phyloP scores from a whole-genome alignment of 1,139 yeast species.

The Zygosaccharomyces sapae region DNA sequence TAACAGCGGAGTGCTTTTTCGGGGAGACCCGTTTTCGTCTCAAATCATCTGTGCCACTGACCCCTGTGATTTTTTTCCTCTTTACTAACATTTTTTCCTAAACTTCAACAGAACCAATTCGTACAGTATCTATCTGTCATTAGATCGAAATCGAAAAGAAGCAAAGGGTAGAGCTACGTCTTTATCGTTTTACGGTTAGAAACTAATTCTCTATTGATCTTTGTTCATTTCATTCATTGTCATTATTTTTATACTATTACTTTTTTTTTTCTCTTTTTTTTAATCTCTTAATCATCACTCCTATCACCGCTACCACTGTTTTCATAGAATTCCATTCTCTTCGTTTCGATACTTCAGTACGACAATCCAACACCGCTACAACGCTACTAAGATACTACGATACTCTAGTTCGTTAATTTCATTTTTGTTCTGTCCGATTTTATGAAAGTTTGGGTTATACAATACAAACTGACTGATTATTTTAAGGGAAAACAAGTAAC shows the following conservation, averaged over 20 bases:
- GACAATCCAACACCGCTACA: background rate
- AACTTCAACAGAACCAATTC: background rate
- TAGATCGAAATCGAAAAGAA: background rate
- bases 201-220: background rate
- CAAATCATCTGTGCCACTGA: background rate
- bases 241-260: background rate
- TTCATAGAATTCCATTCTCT: background rate
- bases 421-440: background rate
- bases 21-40: background rate
- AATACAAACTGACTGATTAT: background rate
- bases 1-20: background rate
- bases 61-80: background rate
- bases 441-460: constrained; percentile 1
- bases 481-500: background rate
- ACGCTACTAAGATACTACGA: background rate
- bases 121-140: background rate
- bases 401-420: background rate
- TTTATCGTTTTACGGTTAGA: background rate
- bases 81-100: background rate
- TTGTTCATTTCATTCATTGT: background rate
- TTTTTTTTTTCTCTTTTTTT: background rate
- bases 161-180: background rate
- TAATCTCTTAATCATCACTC: background rate
- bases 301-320: background rate
- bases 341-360: no score